Base-by-base conservation (phyloP, 2,329 filamentous ascomycete species). In the Aspergillus brasiliensis region DNA sequence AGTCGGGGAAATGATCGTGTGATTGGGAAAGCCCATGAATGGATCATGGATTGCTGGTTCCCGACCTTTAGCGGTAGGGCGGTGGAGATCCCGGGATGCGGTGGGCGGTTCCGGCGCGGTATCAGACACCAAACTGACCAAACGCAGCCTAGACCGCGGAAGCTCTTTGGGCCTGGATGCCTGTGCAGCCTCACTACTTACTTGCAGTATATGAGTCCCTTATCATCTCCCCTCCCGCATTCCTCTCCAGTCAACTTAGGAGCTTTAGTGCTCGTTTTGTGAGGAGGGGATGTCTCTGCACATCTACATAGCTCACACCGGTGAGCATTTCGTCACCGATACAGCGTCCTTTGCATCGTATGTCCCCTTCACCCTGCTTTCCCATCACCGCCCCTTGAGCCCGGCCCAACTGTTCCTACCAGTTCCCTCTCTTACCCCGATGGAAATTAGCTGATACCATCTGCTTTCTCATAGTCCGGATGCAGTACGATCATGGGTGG, bases 271-370 rank as follows among this genome's bases (percentile, higher is more conserved):
- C 66, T 71, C 71, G 63, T 61, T 61, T 66, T 66, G 69, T 69
- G 75, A 70, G 69, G 69, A 70, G 80, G 85, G 83, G 79, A 96
- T 96, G 92, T 90, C 91, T 82, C 86, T 94, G 76, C 88, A 91
- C 81, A 88, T 97, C 79, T 91, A 92, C 82, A 89, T 97, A 75
- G 92, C 92, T 84, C 93, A 96, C 81, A 92, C 91, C 78, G 94
- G 94, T 82, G 89, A 92, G 83, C 89, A 89, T 80, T 84, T 97
- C 74, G 84, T 88, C 76, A 85, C 91, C 76, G 91, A 96, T 80
- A 86, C 88, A 67, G 84, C 88, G 65, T 86, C 87, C 73, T 90
- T 94, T 78, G 83, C 85, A 69, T 90, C 88, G 89, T 92, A 82
- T 69, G 87, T 81, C 59, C 44, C 23, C 49, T 42, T 21, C 38